Conservation (phyloP, 495 filamentous ascomycete genomes). For the Xylaria grammica region DNA sequence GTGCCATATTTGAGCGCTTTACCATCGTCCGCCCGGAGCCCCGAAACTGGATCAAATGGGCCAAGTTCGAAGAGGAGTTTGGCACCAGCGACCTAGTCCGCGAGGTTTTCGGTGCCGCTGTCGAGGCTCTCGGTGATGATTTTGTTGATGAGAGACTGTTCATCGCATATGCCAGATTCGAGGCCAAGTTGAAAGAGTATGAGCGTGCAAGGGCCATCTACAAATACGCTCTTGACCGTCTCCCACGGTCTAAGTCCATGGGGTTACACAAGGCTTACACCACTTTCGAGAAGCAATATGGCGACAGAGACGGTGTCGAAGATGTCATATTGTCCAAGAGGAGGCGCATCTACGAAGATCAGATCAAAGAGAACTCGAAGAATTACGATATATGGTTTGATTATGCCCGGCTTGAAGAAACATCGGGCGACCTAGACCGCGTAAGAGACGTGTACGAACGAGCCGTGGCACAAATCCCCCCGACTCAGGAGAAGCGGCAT, state of each 20-base stretch:
- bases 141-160: conserved; percentile 97
- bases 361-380: conserved; percentile 87
- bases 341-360: conserved; percentile 91
- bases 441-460: conserved; percentile 94
- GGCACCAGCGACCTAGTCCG: conserved; percentile 89
- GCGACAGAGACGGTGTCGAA: conserved; percentile 91
- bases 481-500: conserved; percentile 94
- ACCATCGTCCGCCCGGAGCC: conserved; percentile 94
- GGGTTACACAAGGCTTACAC: conserved; percentile 90
- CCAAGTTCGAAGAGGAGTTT: conserved; percentile 93
- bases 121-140: conserved; percentile 90
- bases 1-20: conserved; percentile 87
- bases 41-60: conserved; percentile 98
- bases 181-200: conserved; percentile 91
- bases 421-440: conserved; percentile 74
- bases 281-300: conserved; percentile 97
- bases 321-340: conserved; percentile 95
- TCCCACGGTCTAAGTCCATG: conserved; percentile 86
- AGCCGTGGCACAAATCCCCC: conserved; percentile 94
- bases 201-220: conserved; percentile 96
- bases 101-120: conserved; percentile 88
- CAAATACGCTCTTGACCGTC: conserved; percentile 91
- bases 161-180: conserved; percentile 88
- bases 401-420: conserved; percentile 89
- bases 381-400: conserved; percentile 98